Evolutionary conservation across 2,329 filamentous ascomycete genomes (phyloP), one percentile per base, ranked within the genome.

Genomic region (Colletotrichum zoysiae): DNA sequence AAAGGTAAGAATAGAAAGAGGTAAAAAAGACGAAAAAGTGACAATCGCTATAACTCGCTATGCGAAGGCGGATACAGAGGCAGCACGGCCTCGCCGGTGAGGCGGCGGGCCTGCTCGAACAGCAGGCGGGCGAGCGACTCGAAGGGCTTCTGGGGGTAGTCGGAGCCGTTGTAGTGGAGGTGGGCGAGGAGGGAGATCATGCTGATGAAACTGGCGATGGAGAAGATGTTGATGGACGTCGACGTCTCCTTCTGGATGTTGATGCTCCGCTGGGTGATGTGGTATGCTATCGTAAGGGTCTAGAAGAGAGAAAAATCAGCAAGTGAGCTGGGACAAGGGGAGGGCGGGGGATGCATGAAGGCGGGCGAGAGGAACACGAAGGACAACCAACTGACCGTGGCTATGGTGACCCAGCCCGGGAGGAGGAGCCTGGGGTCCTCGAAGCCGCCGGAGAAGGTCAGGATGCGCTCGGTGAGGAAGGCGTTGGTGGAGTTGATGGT

Each of bases 241-340:
- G 90, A 90, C 1, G 92, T 95, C 82, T 94, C 92, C 78, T 93
- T 93, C 77, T 91, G 90, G 76, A 95, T 95, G 77, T 91, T 93
- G 78, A 94, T 92, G 78, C 92, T 92, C 76, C 92, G 91, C 80
- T 95, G 91, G 18, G 91, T 93, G 73, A 92, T 85, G 79, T 95
- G 92, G 81, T 95, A 95, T 75, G 92, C 86, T 65, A 92, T 87
- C 1, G 93, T 94, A 51, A 95, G 83, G 53, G 90, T 92, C 90
- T 48, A 20, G 18, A 9, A 40, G 46, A 23, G 33, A 42, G 60
- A 62, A 53, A 56, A 46, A 46, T 67, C 33, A 68, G 51, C 30
- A 35, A 14, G 26, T 30, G n/a, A 48, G 20, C 42, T 58, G 20
- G 3, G 30, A 30, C 30, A 30, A 30, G 30, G 30, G 30, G 4